Base-by-base conservation (phyloP, 2,329 filamentous ascomycete genomes). In the Aspergillus oerlinghausenensis region DNA sequence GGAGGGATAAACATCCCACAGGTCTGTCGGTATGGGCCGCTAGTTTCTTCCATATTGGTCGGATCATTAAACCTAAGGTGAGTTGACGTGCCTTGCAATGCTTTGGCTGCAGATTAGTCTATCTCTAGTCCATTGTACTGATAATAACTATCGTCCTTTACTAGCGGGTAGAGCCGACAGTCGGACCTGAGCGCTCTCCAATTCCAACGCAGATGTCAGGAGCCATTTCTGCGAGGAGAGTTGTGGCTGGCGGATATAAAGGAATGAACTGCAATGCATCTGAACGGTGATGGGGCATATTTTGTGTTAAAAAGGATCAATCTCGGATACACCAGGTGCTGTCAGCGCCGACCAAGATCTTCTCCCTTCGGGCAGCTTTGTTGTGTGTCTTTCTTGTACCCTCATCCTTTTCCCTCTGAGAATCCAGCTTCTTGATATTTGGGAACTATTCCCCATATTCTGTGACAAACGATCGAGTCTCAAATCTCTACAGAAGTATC, bases 151-250 rank as follows among this genome's bases (percentile, higher is more conserved):
- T 38, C 14, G 14, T 17, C 26, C 38, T 35, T 35, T 29, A 29
- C 51, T 14, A 54, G 57, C 57, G 57, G 57, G 35, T 55, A 26
- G 42, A 52, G 49, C 57, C 57, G 57, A 57, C 57, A 17, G 49
- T 52, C 57, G 55, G 57, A 58, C 52, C 57, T 57, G 55, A 48
- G 57, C 57, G 57, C 55, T 57, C 57, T 55, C 19, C 52, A 26
- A 51, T 49, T 49, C 52, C 51, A 21, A 21, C 43, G 28, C 19
- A 23, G 38, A 49, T 32, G 23, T 38, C 25, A 52, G 21, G 40
- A 38, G 29, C 17, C 8, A 9, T 14, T 25, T 25, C 11, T 17
- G 40, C 32, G 25, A 28, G 23, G 35, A 28, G 28, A 23, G 19
- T 38, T 8, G 23, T 25, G 21, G 21, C 43, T 17, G 19, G 43